These are phyloP conservation scores for Galeopsis tetrahit DNA, from an alignment of 257 asterid species.

Conservation along the genomic window DNA sequence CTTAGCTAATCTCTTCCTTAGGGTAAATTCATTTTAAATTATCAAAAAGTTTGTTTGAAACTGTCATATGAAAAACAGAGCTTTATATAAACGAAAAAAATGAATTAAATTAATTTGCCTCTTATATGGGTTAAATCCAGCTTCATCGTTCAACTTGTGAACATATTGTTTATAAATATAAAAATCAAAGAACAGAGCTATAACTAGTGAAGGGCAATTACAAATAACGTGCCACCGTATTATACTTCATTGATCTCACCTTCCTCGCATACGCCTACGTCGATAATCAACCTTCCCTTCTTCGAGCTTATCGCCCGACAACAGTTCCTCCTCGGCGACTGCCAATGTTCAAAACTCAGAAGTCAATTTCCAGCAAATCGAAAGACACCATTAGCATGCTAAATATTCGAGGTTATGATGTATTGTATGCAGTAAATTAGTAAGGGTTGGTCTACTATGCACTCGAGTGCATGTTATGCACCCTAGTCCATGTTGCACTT, in stretches of 20 bases:
- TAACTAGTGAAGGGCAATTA: constrained; percentile 23
- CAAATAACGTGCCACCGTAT: neutral
- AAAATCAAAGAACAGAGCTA: constrained; percentile 36
- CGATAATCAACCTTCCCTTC: constrained; percentile 52
- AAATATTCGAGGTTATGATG: neutral
- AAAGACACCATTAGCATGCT: neutral
- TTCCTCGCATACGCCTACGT: constrained; percentile 76
- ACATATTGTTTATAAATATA: constrained; percentile 6
- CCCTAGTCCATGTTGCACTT: too few relatives aligned
- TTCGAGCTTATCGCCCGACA: constrained; percentile 61
- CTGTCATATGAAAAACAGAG: too few relatives aligned
- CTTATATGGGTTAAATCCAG: too few relatives aligned
- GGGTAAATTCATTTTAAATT: too few relatives aligned
- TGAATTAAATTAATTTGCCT: too few relatives aligned
- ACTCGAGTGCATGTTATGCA: too few relatives aligned
- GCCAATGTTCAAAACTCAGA: constrained; percentile 2
- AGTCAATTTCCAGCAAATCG: neutral
- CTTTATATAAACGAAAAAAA: too few relatives aligned
- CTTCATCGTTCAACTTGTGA: neutral
- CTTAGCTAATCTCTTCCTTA: too few relatives aligned
- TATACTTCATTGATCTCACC: constrained; percentile 62
- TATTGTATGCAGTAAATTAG: neutral
- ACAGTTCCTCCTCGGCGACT: constrained; percentile 91
- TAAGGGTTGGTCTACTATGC: too few relatives aligned
- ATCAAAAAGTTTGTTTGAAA: too few relatives aligned